A percentile compares a stretch with the other conserved stretches of the same genome.
Conservation (phyloP, 2,329 filamentous ascomycete species). For the Aspergillus calidoustus region DNA sequence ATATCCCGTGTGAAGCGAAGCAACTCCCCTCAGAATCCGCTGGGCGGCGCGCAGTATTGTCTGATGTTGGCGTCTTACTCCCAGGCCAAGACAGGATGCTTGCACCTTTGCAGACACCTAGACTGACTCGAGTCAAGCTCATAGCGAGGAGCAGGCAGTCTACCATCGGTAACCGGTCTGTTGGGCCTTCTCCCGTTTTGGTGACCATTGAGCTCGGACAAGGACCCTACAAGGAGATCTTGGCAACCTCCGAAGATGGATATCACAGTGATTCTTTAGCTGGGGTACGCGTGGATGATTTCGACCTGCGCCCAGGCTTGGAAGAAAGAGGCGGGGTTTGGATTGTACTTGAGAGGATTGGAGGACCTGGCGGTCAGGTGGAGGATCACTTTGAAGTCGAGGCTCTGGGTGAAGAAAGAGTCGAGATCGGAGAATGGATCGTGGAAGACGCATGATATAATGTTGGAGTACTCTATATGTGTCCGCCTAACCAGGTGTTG, state of each 20-base stretch:
- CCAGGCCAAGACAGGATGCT: slow-evolving; percentile 59
- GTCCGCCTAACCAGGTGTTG: not conserved
- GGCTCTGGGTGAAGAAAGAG: slow-evolving; percentile 47
- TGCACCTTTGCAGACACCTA: slow-evolving; percentile 53
- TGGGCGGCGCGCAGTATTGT: slow-evolving; percentile 67
- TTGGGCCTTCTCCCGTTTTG: slow-evolving; percentile 61
- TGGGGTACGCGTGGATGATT: slow-evolving; percentile 71
- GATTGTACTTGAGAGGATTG: slow-evolving; percentile 81
- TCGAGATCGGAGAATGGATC: slow-evolving; percentile 50
- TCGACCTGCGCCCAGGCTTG: slow-evolving; percentile 73
- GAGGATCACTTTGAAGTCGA: slow-evolving; percentile 50
- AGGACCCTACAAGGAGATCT: slow-evolving; percentile 67
- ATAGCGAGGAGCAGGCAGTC: slow-evolving; percentile 55
- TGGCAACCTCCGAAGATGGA: slow-evolving; percentile 73
- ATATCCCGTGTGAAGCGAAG: slow-evolving; percentile 56
- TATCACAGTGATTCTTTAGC: slow-evolving; percentile 71
- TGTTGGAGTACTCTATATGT: not conserved
- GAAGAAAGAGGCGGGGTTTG: slow-evolving; percentile 65
- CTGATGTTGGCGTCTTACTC: slow-evolving; percentile 53
- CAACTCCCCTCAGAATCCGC: slow-evolving; percentile 74
- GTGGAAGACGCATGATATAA: slow-evolving; percentile 35
- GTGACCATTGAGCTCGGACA: slow-evolving; percentile 74
- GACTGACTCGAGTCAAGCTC: slow-evolving; percentile 67
- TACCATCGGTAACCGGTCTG: slow-evolving; percentile 42
- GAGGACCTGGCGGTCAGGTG: slow-evolving; percentile 59